phyloP scores from a whole-genome alignment of 345 rosid species.

The Raphanus raphanistrum region DNA sequence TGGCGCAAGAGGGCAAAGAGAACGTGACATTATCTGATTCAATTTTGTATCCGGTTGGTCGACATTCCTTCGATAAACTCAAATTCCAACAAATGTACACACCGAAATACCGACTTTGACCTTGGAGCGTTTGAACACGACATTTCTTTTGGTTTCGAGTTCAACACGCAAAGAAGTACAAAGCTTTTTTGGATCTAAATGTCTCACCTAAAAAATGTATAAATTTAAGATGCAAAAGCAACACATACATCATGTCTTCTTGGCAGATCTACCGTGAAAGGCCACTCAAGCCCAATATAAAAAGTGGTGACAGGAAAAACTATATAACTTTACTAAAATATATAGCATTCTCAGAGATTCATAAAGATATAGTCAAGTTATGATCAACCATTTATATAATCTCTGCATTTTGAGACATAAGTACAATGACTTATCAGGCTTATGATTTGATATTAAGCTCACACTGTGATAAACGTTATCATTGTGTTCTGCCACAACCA shows the following conservation, averaged over 20 bases:
- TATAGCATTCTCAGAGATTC: slow-evolving; percentile 10
- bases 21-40: slow-evolving; percentile 23
- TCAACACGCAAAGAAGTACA: slow-evolving; percentile 10
- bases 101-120: not conserved
- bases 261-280: not conserved
- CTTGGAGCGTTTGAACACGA: slow-evolving; percentile 16
- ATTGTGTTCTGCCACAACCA: slow-evolving; percentile 8
- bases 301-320: not conserved
- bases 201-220: not conserved
- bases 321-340: not conserved
- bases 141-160: slow-evolving; percentile 13
- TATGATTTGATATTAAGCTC: slow-evolving; percentile 15
- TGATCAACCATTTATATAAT: not conserved
- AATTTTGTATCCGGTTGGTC: slow-evolving; percentile 14
- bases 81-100: not conserved
- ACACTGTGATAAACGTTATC: slow-evolving; percentile 11
- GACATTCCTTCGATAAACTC: slow-evolving; percentile 5
- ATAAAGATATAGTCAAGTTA: slow-evolving; percentile 6
- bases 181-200: not conserved
- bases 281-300: slow-evolving; percentile 3
- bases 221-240: not conserved
- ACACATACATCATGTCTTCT: not conserved
- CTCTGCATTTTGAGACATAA: slow-evolving; percentile 11
- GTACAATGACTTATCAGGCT: not conserved
- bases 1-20: slow-evolving; percentile 7